phyloP scores from a whole-genome alignment of 805 yeast genomes.

The Wickerhamiella hasegawae region DNA sequence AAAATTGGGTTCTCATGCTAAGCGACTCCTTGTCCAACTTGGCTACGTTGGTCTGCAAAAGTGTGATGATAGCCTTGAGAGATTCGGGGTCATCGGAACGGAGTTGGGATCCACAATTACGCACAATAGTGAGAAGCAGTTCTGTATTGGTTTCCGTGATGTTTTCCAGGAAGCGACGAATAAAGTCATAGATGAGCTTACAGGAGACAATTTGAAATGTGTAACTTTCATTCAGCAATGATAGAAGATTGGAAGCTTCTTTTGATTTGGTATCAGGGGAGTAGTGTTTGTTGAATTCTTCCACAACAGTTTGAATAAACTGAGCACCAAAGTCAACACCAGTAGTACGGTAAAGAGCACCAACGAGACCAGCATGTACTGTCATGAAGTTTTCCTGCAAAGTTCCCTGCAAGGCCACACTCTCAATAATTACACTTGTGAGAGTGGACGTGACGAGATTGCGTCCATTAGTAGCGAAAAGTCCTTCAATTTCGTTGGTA shows the following conservation, averaged over 20 bases:
- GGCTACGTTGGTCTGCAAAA: constrained; percentile 34
- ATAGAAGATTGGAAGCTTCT: constrained; percentile 49
- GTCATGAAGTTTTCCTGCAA: constrained; percentile 65
- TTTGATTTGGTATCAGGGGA: constrained; percentile 17
- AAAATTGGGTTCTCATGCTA: constrained; percentile 58
- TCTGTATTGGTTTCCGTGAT: constrained; percentile 65
- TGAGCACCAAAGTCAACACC: constrained; percentile 86
- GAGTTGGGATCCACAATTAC: constrained; percentile 67
- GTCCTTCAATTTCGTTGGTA: constrained; percentile 45
- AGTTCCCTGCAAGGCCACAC: constrained; percentile 46
- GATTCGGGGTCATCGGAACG: constrained; percentile 83
- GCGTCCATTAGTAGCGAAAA: constrained; percentile 55
- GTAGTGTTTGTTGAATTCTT: constrained; percentile 33
- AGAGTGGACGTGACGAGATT: constrained; percentile 62
- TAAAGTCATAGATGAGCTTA: constrained; percentile 60
- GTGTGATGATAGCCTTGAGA: constrained; percentile 57
- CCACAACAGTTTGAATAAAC: constrained; percentile 68
- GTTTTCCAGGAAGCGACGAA: constrained; percentile 32
- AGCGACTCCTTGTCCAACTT: constrained; percentile 23
- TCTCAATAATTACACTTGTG: constrained; percentile 45
- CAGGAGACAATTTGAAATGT: constrained; percentile 63
- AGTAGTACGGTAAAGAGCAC: constrained; percentile 56
- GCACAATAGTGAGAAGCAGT: constrained; percentile 50
- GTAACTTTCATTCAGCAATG: constrained; percentile 62
- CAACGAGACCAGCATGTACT: constrained; percentile 61